Evolutionary conservation across 2,329 filamentous ascomycete genomes (phyloP).

Genomic region (Neonectria sp.): DNA sequence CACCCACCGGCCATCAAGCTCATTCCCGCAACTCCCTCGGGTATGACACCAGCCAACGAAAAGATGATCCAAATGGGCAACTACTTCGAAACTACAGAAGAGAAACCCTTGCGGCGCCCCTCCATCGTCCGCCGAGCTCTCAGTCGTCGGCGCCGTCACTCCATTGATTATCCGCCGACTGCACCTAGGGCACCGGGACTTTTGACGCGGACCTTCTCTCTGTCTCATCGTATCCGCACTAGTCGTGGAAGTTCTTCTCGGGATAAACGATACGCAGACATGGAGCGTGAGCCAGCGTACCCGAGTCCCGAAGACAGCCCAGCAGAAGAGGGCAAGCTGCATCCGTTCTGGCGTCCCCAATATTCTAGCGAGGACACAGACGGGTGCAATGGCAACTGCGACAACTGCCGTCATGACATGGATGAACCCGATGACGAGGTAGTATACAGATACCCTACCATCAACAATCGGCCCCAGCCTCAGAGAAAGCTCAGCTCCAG

Average conservation of each 20-base stretch:
- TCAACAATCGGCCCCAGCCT: conserved; percentile 66
- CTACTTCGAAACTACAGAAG: conserved; percentile 64
- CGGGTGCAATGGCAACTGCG: conserved; percentile 51
- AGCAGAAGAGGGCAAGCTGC: conserved; percentile 68
- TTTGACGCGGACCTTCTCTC: conserved; percentile 67
- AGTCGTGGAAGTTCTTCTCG: conserved; percentile 46
- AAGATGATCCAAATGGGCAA: conserved; percentile 68
- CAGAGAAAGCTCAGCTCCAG: conserved; percentile 67
- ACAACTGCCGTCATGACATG: conserved; percentile 50
- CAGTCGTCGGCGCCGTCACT: conserved; percentile 63
- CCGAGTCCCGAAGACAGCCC: conserved; percentile 62
- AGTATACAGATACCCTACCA: conserved; percentile 63
- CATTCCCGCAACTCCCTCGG: conserved; percentile 75
- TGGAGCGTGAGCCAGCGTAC: conserved; percentile 53
- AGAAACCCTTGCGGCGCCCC: conserved; percentile 61
- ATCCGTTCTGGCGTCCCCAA: conserved; percentile 74
- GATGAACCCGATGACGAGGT: conserved; percentile 57
- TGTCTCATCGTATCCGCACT: conserved; percentile 60
- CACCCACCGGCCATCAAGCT: conserved; percentile 66
- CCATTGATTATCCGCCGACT: conserved; percentile 58
- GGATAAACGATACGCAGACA: conserved; percentile 48
- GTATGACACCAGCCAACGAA: conserved; percentile 69
- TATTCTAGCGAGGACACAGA: conserved; percentile 55
- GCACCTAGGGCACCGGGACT: conserved; percentile 59
- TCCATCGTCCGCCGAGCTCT: conserved; percentile 71